Percentiles rank a stretch among this genome's conserved stretches.
Conservation (phyloP, 2,329 filamentous ascomycete genomes). For the Ceratocystis cacaofunesta region DNA sequence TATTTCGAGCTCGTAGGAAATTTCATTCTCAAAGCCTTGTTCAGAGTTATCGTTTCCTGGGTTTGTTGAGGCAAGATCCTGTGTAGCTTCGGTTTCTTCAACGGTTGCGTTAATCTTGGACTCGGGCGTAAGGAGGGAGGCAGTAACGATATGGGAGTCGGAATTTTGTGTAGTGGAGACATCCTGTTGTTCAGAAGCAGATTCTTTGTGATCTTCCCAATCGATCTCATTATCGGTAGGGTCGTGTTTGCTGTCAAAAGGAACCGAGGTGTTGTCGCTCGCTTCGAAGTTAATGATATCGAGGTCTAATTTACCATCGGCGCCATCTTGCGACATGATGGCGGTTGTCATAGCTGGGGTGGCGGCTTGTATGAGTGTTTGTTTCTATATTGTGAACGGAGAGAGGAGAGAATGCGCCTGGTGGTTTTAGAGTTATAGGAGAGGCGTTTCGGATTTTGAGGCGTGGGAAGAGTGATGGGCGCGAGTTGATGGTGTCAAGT, state of each 20-base stretch:
- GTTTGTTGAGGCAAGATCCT: neutral
- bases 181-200: neutral
- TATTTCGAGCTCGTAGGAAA: slow-evolving; percentile 14
- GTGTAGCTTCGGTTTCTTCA: neutral
- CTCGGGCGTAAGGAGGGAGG: neutral
- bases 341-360: slow-evolving; percentile 16
- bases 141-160: neutral
- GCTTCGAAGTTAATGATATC: slow-evolving; percentile 28
- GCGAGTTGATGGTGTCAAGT: neutral
- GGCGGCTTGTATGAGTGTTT: neutral
- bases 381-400: neutral
- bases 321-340: slow-evolving; percentile 18
- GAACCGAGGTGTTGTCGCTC: slow-evolving; percentile 18
- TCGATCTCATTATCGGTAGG: slow-evolving; percentile 14
- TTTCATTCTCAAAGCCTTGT: slow-evolving; percentile 1
- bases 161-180: neutral
- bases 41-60: neutral
- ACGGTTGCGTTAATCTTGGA: neutral
- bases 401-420: neutral
- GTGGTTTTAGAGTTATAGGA: neutral
- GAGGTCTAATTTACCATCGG: slow-evolving; percentile 22
- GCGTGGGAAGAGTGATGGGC: neutral
- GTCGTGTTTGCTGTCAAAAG: slow-evolving; percentile 1
- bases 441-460: neutral
- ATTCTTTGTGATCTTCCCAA: slow-evolving; percentile 14